phyloP scores from a whole-genome alignment of 208 protist genomes.

The Polymyxa betae region DNA sequence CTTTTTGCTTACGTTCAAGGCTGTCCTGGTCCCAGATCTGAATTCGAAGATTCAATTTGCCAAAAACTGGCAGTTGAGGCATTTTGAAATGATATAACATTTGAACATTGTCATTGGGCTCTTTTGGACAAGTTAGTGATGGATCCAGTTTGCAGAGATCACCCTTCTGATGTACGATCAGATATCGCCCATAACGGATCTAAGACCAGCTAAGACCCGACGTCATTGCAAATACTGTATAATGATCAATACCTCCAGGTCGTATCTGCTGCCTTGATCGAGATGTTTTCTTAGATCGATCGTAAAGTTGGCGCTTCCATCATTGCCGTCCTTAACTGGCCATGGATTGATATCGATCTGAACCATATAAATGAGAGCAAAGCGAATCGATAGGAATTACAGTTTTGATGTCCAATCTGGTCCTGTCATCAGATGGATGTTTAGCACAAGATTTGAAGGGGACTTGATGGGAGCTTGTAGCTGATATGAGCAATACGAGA shows the following conservation, averaged over 20 bases:
- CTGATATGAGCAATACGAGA: too few relatives aligned
- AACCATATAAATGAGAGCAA: too few relatives aligned
- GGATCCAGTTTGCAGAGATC: conserved; percentile 10
- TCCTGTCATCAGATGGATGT: too few relatives aligned
- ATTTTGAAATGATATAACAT: conserved; percentile 10
- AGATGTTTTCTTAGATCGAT: background rate
- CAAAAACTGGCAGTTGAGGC: background rate
- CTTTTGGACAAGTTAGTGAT: background rate
- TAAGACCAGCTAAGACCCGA: background rate
- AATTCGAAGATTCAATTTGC: background rate
- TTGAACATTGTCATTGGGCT: background rate
- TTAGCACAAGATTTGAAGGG: too few relatives aligned
- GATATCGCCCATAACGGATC: background rate
- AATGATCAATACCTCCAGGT: conserved; percentile 3
- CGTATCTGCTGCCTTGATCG: conserved; percentile 31
- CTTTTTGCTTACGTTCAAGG: background rate
- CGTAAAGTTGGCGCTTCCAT: background rate
- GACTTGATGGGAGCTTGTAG: too few relatives aligned
- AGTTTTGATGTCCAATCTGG: too few relatives aligned
- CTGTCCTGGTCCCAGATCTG: conserved; percentile 38
- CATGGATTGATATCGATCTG: conserved; percentile 37
- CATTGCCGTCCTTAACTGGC: background rate
- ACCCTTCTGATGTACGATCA: conserved; percentile 10
- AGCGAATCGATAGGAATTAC: too few relatives aligned
- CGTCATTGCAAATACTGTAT: background rate